phyloP scores from a whole-genome alignment of 179 eudicot species.

The Silene noctiflora region DNA sequence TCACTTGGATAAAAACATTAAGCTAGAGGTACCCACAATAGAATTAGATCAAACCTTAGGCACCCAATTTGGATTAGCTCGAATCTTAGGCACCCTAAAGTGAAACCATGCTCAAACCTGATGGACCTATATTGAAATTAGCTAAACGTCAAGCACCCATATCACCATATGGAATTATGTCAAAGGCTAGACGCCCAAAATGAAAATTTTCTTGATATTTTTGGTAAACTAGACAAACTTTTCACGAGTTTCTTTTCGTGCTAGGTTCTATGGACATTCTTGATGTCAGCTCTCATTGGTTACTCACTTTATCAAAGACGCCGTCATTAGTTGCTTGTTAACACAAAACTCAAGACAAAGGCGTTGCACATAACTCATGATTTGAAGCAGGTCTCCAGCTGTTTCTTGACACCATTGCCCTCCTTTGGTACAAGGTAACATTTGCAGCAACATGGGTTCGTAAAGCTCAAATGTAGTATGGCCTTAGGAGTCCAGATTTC shows the following conservation, averaged over 20 bases:
- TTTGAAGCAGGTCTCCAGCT: not conserved
- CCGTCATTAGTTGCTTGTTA: conserved; percentile 32
- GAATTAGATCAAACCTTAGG: too few relatives aligned
- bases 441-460: not conserved
- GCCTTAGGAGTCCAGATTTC: not conserved
- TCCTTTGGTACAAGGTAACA: not conserved
- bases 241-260: conserved; percentile 3
- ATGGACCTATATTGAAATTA: too few relatives aligned
- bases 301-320: conserved; percentile 91
- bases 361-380: not conserved
- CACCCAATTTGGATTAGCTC: too few relatives aligned
- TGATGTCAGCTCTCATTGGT: conserved; percentile 93
- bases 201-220: too few relatives aligned
- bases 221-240: not conserved
- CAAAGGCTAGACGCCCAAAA: too few relatives aligned
- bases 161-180: too few relatives aligned
- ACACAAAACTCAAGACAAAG: not conserved
- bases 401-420: not conserved
- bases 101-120: too few relatives aligned
- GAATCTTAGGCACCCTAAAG: too few relatives aligned
- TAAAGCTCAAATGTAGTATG: not conserved
- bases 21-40: too few relatives aligned
- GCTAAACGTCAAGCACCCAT: too few relatives aligned
- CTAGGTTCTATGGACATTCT: conserved; percentile 95
- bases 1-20: too few relatives aligned